These are phyloP conservation scores for Ascochyta clinopodiicola DNA, from an alignment of 2,329 filamentous ascomycete species.

Conservation along the genomic window DNA sequence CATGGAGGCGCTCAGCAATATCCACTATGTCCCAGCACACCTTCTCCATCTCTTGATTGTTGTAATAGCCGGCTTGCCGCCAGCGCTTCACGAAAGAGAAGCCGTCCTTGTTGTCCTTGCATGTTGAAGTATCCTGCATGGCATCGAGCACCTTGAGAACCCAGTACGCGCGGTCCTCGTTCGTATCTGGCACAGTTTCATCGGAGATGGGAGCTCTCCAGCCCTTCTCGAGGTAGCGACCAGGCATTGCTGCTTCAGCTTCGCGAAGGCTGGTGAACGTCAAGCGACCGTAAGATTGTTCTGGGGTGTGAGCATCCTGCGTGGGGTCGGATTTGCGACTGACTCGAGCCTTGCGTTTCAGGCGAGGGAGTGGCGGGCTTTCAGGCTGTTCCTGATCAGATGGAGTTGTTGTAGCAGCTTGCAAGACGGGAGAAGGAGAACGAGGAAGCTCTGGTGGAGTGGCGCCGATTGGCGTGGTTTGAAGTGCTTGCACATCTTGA, in stretches of 20 bases:
- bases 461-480: background rate
- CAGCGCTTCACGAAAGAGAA: constrained; percentile 15
- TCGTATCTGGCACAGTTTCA: constrained; percentile 5
- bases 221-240: background rate
- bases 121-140: constrained; percentile 8
- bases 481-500: background rate
- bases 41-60: constrained; percentile 16
- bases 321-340: background rate
- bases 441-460: background rate
- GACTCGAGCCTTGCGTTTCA: too few species aligned
- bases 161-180: constrained; percentile 1
- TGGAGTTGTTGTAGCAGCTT: background rate
- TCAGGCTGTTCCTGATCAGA: background rate
- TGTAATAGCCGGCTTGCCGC: constrained; percentile 1
- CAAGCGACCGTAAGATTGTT: background rate
- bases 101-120: constrained; percentile 9
- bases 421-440: background rate
- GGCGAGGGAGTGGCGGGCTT: background rate
- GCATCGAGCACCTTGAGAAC: constrained; percentile 12
- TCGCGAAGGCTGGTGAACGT: background rate
- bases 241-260: constrained; percentile 5
- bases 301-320: background rate
- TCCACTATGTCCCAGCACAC: constrained; percentile 22
- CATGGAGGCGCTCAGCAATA: constrained; percentile 13
- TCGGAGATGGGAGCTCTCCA: constrained; percentile 12